phyloP scores from a whole-genome alignment of 768 basidiomycete species.

The Termitomyces sp. region DNA sequence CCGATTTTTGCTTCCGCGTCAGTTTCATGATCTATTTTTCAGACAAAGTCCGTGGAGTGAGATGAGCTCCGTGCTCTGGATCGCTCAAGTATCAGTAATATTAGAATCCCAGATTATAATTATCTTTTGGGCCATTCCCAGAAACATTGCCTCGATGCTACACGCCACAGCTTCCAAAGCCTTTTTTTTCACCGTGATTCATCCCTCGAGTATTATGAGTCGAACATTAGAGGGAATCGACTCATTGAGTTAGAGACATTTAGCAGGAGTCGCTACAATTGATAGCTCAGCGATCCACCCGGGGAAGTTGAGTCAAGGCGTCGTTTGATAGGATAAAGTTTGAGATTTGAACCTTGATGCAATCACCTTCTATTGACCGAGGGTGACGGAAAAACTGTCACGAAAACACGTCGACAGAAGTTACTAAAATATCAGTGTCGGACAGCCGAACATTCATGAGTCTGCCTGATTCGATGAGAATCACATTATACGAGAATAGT shows the following conservation, averaged over 20 bases:
- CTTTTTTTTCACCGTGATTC: background rate
- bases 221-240: background rate
- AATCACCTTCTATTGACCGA: background rate
- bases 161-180: background rate
- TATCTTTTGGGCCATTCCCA: background rate
- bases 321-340: too few relatives aligned
- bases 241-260: too few relatives aligned
- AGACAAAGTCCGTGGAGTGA: background rate
- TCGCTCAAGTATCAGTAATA: background rate
- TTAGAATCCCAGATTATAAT: too few relatives aligned
- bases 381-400: background rate
- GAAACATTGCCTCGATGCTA: background rate
- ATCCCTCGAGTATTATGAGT: background rate
- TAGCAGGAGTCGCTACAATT: background rate
- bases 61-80: background rate
- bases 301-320: background rate
- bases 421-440: background rate
- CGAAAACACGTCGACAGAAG: background rate
- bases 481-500: background rate
- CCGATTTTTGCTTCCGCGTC: background rate
- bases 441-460: background rate
- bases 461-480: background rate
- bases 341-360: background rate
- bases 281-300: background rate
- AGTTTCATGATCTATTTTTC: background rate